These are phyloP conservation scores for Lichtheimia ornata DNA, from an alignment of 371 early-diverging fungal species.

Conservation along the genomic window DNA sequence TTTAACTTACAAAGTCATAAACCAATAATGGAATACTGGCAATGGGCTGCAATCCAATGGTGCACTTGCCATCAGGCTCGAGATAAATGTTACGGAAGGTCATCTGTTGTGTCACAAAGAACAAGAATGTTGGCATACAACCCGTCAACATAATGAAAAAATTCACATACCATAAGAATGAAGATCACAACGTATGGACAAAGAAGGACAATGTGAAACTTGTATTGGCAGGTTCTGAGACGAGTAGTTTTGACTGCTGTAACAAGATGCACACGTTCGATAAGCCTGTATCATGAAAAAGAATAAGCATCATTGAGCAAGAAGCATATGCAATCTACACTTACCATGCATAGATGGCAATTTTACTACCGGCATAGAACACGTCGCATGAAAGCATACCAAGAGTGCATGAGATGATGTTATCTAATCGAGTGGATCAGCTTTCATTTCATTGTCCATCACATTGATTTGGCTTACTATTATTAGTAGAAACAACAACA, in stretches of 20 bases:
- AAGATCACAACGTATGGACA: constrained; percentile 49
- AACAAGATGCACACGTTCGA: constrained; percentile 50
- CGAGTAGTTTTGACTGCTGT: constrained; percentile 46
- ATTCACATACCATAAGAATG: constrained; percentile 37
- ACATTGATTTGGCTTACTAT: constrained; percentile 24
- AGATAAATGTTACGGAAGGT: constrained; percentile 42
- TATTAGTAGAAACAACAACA: constrained; percentile 46
- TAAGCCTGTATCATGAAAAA: constrained; percentile 27
- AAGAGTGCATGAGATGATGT: constrained; percentile 43
- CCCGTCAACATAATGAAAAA: too few relatives aligned
- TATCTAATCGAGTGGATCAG: constrained; percentile 20
- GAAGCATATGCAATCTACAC: background rate
- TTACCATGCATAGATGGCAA: constrained; percentile 48
- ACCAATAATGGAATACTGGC: constrained; percentile 55
- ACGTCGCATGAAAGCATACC: constrained; percentile 48
- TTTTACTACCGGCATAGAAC: constrained; percentile 52
- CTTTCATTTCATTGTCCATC: background rate
- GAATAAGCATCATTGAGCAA: background rate
- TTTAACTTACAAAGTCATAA: constrained; percentile 46
- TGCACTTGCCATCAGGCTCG: constrained; percentile 44
- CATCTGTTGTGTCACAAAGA: background rate
- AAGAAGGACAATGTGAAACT: constrained; percentile 44
- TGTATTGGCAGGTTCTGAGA: constrained; percentile 43
- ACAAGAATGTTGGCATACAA: background rate
- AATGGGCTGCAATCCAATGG: constrained; percentile 49